These are phyloP conservation scores for Entonaema liquescens DNA, from an alignment of 495 filamentous ascomycete genomes.

Conservation along the genomic window DNA sequence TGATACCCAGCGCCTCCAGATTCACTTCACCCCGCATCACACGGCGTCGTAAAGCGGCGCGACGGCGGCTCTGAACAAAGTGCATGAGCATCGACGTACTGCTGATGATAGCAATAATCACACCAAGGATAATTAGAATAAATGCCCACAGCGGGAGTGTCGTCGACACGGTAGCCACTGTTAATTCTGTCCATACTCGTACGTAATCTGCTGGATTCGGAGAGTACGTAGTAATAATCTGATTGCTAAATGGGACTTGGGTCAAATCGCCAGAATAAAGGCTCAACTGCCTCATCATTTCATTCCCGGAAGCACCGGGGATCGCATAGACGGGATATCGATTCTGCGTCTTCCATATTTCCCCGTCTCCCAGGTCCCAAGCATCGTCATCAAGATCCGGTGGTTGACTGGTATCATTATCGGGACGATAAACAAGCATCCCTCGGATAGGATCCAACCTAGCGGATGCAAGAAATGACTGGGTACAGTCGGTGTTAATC, in stretches of 20 bases:
- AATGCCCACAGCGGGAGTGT: conserved; percentile 81
- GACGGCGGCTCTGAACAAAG: conserved; percentile 71
- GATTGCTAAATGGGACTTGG: conserved; percentile 63
- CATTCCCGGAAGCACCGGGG: conserved; percentile 67
- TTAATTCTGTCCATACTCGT: conserved; percentile 59
- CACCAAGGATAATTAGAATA: conserved; percentile 78
- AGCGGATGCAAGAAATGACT: conserved; percentile 72
- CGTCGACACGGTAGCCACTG: conserved; percentile 47
- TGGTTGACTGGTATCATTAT: conserved; percentile 64
- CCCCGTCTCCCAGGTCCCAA: conserved; percentile 74
- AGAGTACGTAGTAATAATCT: conserved; percentile 67
- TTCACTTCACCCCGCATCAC: conserved; percentile 80
- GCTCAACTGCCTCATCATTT: conserved; percentile 75
- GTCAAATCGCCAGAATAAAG: conserved; percentile 78
- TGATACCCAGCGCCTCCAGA: conserved; percentile 81
- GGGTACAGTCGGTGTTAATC: conserved; percentile 74
- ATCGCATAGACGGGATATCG: conserved; percentile 87
- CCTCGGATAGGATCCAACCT: conserved; percentile 63
- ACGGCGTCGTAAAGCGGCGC: conserved; percentile 69
- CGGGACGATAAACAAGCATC: conserved; percentile 79
- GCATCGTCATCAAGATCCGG: conserved; percentile 63
- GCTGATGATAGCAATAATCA: conserved; percentile 71
- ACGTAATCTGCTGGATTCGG: conserved; percentile 68
- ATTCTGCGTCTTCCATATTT: conserved; percentile 68
- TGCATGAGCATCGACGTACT: conserved; percentile 77